Conservation (phyloP, 2,329 filamentous ascomycete genomes). For the Exserohilum turcica region DNA sequence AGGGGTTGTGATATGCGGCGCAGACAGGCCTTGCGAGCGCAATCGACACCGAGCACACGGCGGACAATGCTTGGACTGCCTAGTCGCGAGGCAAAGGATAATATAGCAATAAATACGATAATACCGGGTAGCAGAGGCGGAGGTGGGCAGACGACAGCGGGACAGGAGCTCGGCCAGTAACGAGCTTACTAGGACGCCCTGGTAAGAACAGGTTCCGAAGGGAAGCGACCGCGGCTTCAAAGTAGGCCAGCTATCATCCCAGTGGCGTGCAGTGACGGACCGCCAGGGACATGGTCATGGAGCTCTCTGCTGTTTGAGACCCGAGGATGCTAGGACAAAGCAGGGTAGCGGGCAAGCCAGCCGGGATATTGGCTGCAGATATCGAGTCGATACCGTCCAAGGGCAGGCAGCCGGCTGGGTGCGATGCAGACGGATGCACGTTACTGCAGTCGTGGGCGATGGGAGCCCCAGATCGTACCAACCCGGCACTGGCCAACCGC, state of each 20-base stretch:
- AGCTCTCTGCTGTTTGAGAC: conserved; percentile 46
- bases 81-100: conserved; percentile 32
- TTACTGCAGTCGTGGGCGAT: conserved; percentile 32
- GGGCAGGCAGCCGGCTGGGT: conserved; percentile 37
- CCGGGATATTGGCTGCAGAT: conserved; percentile 38
- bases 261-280: conserved; percentile 32
- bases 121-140: conserved; percentile 34
- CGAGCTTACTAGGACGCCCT: conserved; percentile 31
- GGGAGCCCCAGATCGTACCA: conserved; percentile 34
- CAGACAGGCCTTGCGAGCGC: conserved; percentile 32
- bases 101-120: conserved; percentile 42
- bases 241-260: conserved; percentile 29
- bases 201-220: conserved; percentile 23
- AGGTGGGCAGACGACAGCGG: conserved; percentile 31
- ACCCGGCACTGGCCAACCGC: conserved; percentile 35
- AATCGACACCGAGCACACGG: conserved; percentile 33
- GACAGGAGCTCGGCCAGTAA: conserved; percentile 34
- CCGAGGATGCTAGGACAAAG: conserved; percentile 33
- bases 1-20: conserved; percentile 37
- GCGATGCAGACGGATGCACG: conserved; percentile 33
- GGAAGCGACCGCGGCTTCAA: conserved; percentile 27
- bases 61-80: conserved; percentile 26
- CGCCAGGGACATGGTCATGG: conserved; percentile 45
- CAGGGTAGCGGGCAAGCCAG: conserved; percentile 32
- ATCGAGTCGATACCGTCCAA: conserved; percentile 31